Evolutionary conservation across 148 eudicot genomes (phyloP), one percentile per base, ranked within the genome.

Genomic region (Rhododendron simsii): DNA sequence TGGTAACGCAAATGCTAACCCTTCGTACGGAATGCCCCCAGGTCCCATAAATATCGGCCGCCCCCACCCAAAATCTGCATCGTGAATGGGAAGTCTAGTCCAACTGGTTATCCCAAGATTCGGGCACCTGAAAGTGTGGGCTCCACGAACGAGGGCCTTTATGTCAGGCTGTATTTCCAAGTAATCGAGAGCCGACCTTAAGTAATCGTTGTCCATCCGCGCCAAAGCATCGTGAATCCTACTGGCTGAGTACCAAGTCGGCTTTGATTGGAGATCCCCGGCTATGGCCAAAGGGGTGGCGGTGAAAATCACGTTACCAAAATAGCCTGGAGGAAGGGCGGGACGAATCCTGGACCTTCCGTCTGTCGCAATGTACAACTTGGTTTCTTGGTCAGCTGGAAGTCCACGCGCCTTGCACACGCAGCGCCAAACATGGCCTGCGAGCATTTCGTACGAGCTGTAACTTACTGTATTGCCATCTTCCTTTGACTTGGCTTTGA

Each of bases 271-370:
- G 37, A 91, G 87, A 37, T 91, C 92, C 4, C 93, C 92, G 0
- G 93, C 85, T 82, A 86, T 73, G 33, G 92, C 93, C 18, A 89
- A 76, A 26, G 93, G 93, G 15, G 93, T 91, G 86, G 93, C 82
- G 1, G 93, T 91, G 86, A 91, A 91, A 2, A 90, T 90, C 37
- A 91, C 93, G 81, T 91, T 91, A n/a, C 92, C 93, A 35, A 91
- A 89, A 74, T 88, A 91, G 84, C 92, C 93, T 11, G 81, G 87
- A 5, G 92, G 93, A 16, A 91, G 90, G 1, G 90, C 18, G 1
- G 92, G 92, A 0, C 67, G 85, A 18, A 91, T 87, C 48, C 93
- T 87, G 28, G 92, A 50, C 65, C 93, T 82, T 39, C 93, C 93
- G 45, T 91, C 91, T 9, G 92, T 91, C 2, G 93, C 91, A 14